Percentiles rank a stretch among this genome's conserved stretches.
phyloP scores from a whole-genome alignment of 106 monocot genomes.

The Allium fistulosum region DNA sequence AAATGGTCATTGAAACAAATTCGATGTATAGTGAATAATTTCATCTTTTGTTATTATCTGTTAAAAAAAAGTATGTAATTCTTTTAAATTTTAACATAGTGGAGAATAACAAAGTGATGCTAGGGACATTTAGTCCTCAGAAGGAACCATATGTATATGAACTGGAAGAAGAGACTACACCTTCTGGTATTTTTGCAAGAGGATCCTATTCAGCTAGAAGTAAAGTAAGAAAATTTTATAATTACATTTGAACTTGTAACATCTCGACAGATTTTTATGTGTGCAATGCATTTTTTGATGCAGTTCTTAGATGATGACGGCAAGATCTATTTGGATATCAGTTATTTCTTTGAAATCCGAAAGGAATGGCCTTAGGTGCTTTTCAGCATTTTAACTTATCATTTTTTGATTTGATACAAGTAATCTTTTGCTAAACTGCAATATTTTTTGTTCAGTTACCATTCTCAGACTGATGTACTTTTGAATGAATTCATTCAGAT shows the following conservation, averaged over 20 bases:
- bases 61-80: too few relatives aligned
- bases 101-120: constrained; percentile 75
- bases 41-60: too few relatives aligned
- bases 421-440: too few relatives aligned
- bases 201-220: constrained; percentile 77
- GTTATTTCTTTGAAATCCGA: constrained; percentile 22
- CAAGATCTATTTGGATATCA: constrained; percentile 24
- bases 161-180: constrained; percentile 84
- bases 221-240: constrained; percentile 29
- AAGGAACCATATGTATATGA: constrained; percentile 69
- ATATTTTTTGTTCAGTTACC: too few relatives aligned
- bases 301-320: constrained; percentile 29
- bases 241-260: too few relatives aligned
- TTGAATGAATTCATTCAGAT: not conserved
- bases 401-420: not conserved
- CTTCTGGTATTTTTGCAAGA: constrained; percentile 75
- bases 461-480: not conserved
- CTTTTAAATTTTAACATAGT: constrained; percentile 21
- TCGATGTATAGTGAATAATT: too few relatives aligned
- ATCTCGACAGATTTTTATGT: not conserved
- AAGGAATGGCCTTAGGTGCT: constrained; percentile 18
- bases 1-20: too few relatives aligned
- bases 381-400: not conserved
- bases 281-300: not conserved
- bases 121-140: constrained; percentile 89